Evolutionary conservation across 2,329 filamentous ascomycete species (phyloP).

Genomic region (Hypoxylon sp.): DNA sequence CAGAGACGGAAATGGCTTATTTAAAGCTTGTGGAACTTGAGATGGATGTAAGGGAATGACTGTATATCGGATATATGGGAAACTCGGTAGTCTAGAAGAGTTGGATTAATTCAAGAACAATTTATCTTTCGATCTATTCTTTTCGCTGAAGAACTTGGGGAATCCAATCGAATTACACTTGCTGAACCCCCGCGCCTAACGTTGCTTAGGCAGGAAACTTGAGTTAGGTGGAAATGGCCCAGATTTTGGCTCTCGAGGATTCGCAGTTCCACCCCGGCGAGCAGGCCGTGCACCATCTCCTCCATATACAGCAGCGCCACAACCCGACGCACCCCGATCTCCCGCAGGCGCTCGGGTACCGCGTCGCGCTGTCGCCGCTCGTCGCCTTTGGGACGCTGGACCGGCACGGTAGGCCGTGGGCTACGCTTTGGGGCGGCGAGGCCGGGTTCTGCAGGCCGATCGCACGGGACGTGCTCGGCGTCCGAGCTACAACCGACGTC

Average conservation of each 20-base stretch:
- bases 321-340: constrained; percentile 79
- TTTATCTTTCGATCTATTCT: background rate
- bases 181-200: background rate
- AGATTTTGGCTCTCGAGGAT: constrained; percentile 37
- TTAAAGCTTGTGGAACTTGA: background rate
- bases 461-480: constrained; percentile 73
- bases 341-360: constrained; percentile 70
- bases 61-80: constrained; percentile 1
- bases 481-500: constrained; percentile 73
- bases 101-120: background rate
- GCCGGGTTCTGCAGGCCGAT: constrained; percentile 76
- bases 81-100: background rate
- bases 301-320: constrained; percentile 68
- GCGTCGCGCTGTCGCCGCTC: constrained; percentile 74
- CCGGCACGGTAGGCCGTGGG: constrained; percentile 76
- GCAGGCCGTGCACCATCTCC: constrained; percentile 71
- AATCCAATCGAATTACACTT: too few species aligned
- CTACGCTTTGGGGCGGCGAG: constrained; percentile 82
- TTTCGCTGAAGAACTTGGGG: background rate
- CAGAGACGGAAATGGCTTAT: background rate
- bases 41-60: background rate
- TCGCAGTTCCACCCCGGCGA: constrained; percentile 77
- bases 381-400: constrained; percentile 83
- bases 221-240: constrained; percentile 36
- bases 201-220: background rate